Evolutionary conservation across 2,329 filamentous ascomycete genomes (phyloP).

Genomic region (Ceratocystiopsis sp.): DNA sequence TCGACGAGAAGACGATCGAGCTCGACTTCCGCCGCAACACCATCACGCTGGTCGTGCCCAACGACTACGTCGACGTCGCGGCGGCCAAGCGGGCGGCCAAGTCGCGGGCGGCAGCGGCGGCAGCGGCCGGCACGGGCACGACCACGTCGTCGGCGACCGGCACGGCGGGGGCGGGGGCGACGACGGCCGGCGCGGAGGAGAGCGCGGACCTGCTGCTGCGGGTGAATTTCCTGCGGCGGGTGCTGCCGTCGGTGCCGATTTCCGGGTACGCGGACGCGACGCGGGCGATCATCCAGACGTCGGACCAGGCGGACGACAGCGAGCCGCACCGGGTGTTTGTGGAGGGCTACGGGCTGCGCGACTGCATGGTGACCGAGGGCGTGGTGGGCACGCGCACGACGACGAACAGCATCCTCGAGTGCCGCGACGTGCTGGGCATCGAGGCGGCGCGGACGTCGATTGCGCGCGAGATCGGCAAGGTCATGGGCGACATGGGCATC

Average conservation of each 20-base stretch:
- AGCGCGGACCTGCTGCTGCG: conserved; percentile 53
- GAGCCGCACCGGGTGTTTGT: conserved; percentile 44
- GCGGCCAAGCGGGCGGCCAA: conserved; percentile 29
- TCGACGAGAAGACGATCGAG: conserved; percentile 38
- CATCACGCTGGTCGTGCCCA: conserved; percentile 57
- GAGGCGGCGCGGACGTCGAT: conserved; percentile 87
- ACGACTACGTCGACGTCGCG: conserved; percentile 30
- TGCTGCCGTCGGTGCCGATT: conserved; percentile 68
- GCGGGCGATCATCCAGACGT: conserved; percentile 77
- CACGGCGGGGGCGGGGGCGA: conserved; percentile 15
- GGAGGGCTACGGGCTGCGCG: conserved; percentile 79
- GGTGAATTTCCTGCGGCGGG: conserved; percentile 70
- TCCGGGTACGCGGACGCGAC: conserved; percentile 75
- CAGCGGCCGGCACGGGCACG: conserved; percentile 12
- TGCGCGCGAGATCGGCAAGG: conserved; percentile 67
- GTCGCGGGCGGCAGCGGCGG: conserved; percentile 26
- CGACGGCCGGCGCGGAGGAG: conserved; percentile 23
- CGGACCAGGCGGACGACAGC: conserved; percentile 47
- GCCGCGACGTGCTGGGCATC: conserved; percentile 73
- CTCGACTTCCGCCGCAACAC: conserved; percentile 43
- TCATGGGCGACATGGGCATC: conserved; percentile 91
- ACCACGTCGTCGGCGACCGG: not conserved
- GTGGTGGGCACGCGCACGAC: conserved; percentile 60
- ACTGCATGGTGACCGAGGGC: conserved; percentile 86
- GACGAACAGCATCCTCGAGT: conserved; percentile 85